These are phyloP conservation scores for Mycena galericulata DNA, from an alignment of 768 basidiomycete species.

Conservation along the genomic window DNA sequence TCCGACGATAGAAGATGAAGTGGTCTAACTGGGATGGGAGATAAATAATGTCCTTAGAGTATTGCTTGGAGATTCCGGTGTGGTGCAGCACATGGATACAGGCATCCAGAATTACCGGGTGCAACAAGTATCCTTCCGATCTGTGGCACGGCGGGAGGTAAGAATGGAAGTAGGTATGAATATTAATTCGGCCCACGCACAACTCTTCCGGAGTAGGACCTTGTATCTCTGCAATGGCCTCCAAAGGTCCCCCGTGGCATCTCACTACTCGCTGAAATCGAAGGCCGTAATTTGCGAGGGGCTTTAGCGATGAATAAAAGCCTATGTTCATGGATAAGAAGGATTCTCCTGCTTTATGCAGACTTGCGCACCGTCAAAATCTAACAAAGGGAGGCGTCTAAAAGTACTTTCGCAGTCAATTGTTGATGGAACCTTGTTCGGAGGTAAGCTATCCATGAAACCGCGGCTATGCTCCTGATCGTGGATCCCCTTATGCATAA, in stretches of 20 bases:
- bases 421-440: background rate
- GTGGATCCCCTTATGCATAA: background rate
- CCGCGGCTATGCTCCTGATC: constrained; percentile 25
- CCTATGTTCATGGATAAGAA: background rate
- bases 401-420: background rate
- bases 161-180: background rate
- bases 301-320: constrained; percentile 20
- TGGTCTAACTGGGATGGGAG: constrained; percentile 11
- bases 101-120: constrained; percentile 13
- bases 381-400: constrained; percentile 4
- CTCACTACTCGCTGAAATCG: constrained; percentile 11
- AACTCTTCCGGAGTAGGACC: constrained; percentile 10
- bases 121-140: background rate
- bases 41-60: constrained; percentile 7
- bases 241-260: constrained; percentile 17
- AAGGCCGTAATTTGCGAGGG: constrained; percentile 17
- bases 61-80: constrained; percentile 4
- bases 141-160: background rate
- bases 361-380: background rate
- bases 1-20: constrained; percentile 10
- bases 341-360: too few relatives aligned
- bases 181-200: background rate
- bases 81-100: constrained; percentile 13
- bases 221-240: constrained; percentile 11
- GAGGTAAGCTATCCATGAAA: constrained; percentile 9